These are phyloP conservation scores for Aspergillus quadrilineatus DNA, from an alignment of 2,329 filamentous ascomycete species.

Conservation along the genomic window DNA sequence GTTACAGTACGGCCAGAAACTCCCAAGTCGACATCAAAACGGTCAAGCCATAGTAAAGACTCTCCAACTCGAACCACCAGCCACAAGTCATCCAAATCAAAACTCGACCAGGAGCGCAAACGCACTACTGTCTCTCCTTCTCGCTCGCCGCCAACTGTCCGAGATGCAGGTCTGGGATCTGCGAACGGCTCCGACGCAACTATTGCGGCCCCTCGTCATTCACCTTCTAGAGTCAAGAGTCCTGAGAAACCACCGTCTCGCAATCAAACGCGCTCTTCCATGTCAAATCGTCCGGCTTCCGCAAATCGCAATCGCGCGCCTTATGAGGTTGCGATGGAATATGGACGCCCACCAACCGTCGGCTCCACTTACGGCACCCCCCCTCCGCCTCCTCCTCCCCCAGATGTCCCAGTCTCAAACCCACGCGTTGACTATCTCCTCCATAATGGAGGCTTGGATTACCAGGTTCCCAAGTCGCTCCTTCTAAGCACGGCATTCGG, in stretches of 20 bases:
- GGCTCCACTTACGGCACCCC: conserved; percentile 41
- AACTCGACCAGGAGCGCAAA: conserved; percentile 34
- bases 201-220: conserved; percentile 45
- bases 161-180: conserved; percentile 36
- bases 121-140: conserved; percentile 34
- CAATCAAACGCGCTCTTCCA: conserved; percentile 34
- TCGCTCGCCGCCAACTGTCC: conserved; percentile 37
- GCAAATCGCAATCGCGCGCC: conserved; percentile 31
- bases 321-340: conserved; percentile 38
- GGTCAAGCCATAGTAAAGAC: conserved; percentile 35
- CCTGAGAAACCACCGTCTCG: conserved; percentile 37
- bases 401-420: conserved; percentile 64
- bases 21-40: conserved; percentile 34
- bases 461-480: conserved; percentile 71
- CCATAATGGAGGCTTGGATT: conserved; percentile 77
- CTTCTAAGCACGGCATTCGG: conserved; percentile 52
- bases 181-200: conserved; percentile 47
- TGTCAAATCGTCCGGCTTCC: conserved; percentile 24
- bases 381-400: conserved; percentile 74
- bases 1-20: conserved; percentile 36
- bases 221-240: conserved; percentile 30
- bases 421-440: conserved; percentile 90
- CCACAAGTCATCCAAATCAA: conserved; percentile 37
- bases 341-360: conserved; percentile 30
- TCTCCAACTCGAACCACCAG: conserved; percentile 35